A percentile compares a stretch with the other conserved stretches of the same genome.
phyloP scores from a whole-genome alignment of 306 rosid species.

The Trifolium fragiferum region DNA sequence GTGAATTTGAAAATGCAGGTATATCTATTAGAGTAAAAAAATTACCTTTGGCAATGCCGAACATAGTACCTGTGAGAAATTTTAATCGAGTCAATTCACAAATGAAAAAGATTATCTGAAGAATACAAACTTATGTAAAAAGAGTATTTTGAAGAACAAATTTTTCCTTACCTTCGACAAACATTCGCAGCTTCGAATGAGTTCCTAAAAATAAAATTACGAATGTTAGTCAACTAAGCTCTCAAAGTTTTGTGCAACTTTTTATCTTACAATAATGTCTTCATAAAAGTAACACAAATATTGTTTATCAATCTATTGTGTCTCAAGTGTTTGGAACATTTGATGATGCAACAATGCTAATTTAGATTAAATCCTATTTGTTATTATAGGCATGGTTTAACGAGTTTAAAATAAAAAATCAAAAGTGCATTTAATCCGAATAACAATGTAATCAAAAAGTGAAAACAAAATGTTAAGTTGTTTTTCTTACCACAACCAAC shows the following conservation, averaged over 20 bases:
- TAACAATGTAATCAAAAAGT: too few relatives aligned
- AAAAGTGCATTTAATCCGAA: too few relatives aligned
- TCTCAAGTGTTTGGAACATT: too few relatives aligned
- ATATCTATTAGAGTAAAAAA: background rate
- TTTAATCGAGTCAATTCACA: background rate
- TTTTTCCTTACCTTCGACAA: background rate
- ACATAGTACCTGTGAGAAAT: slow-evolving; percentile 2
- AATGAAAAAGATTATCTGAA: background rate
- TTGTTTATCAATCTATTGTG: too few relatives aligned
- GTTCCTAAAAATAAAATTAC: background rate
- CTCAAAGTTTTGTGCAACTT: background rate
- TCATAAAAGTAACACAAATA: too few relatives aligned
- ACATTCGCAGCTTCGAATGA: background rate
- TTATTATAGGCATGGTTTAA: too few relatives aligned
- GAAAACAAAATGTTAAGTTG: background rate
- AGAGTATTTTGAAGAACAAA: too few relatives aligned
- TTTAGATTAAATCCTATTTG: too few relatives aligned
- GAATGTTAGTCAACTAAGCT: background rate
- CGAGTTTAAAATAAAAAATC: too few relatives aligned
- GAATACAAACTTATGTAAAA: background rate
- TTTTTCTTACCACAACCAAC: background rate
- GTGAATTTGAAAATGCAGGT: background rate
- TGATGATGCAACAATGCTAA: too few relatives aligned
- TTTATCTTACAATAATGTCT: too few relatives aligned
- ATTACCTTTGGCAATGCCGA: slow-evolving; percentile 8